Conservation (phyloP, 148 eudicot species). For the Fallopia convolvulus region DNA sequence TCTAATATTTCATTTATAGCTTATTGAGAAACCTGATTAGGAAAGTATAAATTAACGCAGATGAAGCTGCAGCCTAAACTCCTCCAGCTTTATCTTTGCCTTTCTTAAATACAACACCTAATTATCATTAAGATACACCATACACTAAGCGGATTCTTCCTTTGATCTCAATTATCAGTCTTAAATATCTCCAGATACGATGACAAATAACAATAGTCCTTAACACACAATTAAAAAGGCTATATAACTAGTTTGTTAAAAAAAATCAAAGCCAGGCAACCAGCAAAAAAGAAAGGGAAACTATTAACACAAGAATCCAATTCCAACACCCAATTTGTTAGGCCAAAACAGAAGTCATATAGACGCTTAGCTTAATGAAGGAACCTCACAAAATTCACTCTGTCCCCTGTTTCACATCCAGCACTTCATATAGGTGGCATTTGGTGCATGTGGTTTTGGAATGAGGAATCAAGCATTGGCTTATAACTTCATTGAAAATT, state of each 20-base stretch:
- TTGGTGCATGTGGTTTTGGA: neutral
- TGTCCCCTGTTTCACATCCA: neutral
- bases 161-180: neutral
- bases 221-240: neutral
- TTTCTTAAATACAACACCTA: neutral
- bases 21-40: neutral
- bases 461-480: conserved; percentile 5
- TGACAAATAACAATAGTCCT: neutral
- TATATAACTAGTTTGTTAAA: neutral
- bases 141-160: neutral
- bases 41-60: neutral
- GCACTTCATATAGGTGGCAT: neutral
- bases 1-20: neutral
- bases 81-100: neutral
- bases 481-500: neutral
- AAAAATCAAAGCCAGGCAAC: neutral
- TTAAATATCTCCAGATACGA: neutral
- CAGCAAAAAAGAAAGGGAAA: neutral
- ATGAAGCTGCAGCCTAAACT: neutral
- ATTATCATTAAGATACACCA: neutral
- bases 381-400: neutral
- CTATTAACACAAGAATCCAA: neutral
- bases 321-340: neutral
- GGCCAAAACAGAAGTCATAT: neutral
- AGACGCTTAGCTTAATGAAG: neutral